Evolutionary conservation across 352 stramenopile genomes (phyloP).

Genomic region (Phytophthora europaea): DNA sequence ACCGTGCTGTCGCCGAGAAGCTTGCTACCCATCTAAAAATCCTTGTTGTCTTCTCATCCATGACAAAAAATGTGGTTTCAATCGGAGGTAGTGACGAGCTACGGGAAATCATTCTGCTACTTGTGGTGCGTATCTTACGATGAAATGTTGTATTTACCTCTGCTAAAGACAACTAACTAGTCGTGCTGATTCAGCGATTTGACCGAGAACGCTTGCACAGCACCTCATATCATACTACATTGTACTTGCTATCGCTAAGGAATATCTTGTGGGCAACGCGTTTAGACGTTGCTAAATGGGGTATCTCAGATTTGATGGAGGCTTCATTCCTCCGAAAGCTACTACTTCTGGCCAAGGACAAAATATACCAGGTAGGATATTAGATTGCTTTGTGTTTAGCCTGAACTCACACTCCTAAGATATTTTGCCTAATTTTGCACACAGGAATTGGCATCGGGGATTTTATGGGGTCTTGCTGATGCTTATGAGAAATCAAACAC

Average conservation of each 20-base stretch:
- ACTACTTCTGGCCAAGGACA: slow-evolving; percentile 21
- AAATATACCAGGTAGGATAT: slow-evolving; percentile 20
- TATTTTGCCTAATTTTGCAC: background rate
- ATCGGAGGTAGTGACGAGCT: slow-evolving; percentile 32
- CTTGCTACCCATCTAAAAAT: slow-evolving; percentile 21
- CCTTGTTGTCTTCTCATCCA: slow-evolving; percentile 25
- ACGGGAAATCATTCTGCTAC: slow-evolving; percentile 19
- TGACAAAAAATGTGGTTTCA: slow-evolving; percentile 26
- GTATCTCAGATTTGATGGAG: slow-evolving; percentile 22
- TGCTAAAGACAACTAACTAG: slow-evolving; percentile 3
- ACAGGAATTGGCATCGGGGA: slow-evolving; percentile 27
- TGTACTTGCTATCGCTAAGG: slow-evolving; percentile 29
- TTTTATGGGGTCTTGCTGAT: slow-evolving; percentile 35
- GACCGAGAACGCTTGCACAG: slow-evolving; percentile 23
- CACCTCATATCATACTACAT: slow-evolving; percentile 6
- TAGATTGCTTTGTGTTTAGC: background rate
- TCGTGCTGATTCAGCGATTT: slow-evolving; percentile 18
- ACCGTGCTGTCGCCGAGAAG: slow-evolving; percentile 16
- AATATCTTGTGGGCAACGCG: slow-evolving; percentile 36
- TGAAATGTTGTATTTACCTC: background rate
- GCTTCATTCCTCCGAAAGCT: slow-evolving; percentile 29
- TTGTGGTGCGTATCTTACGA: slow-evolving; percentile 19
- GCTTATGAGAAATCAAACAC: slow-evolving; percentile 29
- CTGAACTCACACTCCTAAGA: background rate
- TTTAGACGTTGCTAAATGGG: slow-evolving; percentile 20